phyloP scores from a whole-genome alignment of 2,329 filamentous ascomycete genomes.

The Grosmannia serpens region DNA sequence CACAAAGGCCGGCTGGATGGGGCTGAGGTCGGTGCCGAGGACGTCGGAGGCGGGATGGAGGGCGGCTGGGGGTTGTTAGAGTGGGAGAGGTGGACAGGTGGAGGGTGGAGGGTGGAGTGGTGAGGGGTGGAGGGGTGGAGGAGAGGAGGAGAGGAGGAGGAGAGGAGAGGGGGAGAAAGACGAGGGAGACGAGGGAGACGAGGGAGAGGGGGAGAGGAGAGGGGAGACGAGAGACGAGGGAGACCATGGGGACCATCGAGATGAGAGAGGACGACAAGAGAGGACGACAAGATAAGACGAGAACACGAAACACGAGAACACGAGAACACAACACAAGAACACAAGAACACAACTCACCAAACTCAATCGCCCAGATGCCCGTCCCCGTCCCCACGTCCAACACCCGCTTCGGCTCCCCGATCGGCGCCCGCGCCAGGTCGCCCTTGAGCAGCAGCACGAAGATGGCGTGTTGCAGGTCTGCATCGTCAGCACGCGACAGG shows the following conservation, averaged over 20 bases:
- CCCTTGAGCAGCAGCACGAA: conserved; percentile 11
- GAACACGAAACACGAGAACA: not conserved
- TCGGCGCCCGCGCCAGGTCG: conserved; percentile 12
- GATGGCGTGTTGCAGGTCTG: conserved; percentile 11
- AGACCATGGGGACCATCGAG: too few relatives aligned
- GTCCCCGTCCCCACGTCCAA: conserved; percentile 14
- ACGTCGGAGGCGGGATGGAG: conserved; percentile 27
- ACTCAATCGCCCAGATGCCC: conserved; percentile 15
- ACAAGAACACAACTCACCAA: conserved; percentile 2
- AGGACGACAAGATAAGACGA: not conserved
- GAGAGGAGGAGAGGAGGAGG: too few relatives aligned
- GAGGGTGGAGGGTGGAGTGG: too few relatives aligned
- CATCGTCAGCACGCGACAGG: not conserved
- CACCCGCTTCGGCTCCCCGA: conserved; percentile 10
- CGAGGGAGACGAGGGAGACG: too few relatives aligned
- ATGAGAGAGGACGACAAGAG: not conserved
- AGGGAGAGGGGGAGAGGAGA: too few relatives aligned
- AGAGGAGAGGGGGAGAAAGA: not conserved
- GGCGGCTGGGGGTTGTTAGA: conserved; percentile 20
- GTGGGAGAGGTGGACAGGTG: too few relatives aligned
- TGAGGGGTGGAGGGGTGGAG: too few relatives aligned
- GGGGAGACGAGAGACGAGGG: not conserved
- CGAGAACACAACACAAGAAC: not conserved
- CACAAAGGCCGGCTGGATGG: conserved; percentile 39
- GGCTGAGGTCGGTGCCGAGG: conserved; percentile 37